Base-by-base conservation (phyloP, 1,139 yeast species). In the Yamadazyma pseudoaaseri region DNA sequence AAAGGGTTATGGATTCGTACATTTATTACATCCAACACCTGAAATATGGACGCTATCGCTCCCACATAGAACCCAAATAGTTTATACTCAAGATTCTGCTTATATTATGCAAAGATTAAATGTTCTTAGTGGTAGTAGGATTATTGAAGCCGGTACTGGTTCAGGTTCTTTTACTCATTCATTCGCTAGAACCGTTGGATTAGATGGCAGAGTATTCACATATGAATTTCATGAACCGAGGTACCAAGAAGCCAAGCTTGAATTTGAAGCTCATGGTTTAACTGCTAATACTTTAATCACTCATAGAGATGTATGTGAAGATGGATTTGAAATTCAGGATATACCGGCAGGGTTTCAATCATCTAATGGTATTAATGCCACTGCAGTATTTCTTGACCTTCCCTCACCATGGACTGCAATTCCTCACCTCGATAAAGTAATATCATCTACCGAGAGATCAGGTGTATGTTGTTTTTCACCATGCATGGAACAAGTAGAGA, bases 331-430 rank as follows among this genome's bases (percentile, higher is more conserved):
- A 21, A 65, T 86, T 12, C 64, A 58, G 2, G 64, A 58, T 2
- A 44, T 62, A 5, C 67, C 69, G 3, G 66, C 58, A 12, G 46
- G 50, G 2, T 65, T 66, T 27, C 54, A 49, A 17, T 18, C 27
- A 24, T 39, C 41, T 30, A 58, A 45, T 3, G 53, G 56, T 1
- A 50, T 81, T 7, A 58, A 71, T 24, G 95, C 86, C 0, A 81
- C 82, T 36, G 81, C 82, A 2, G 78, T 92, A 0, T 94, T 94
- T 51, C 70, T 94, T 44, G 99, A 94, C 55, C 71, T 94, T 33
- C 99, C 99, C 1, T 82, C 96, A 5, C 98, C 99, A 3, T 92
- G 98, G 97, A 80, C 80, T 17, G 98, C 98, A 8, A 83, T 94
- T 37, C 89, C 90, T 5, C 83, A 85, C 55, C 63, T 92, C 30